Evolutionary conservation across 352 stramenopile genomes (phyloP), one percentile per base, ranked within the genome.

Genomic region (Phytophthora megakarya): DNA sequence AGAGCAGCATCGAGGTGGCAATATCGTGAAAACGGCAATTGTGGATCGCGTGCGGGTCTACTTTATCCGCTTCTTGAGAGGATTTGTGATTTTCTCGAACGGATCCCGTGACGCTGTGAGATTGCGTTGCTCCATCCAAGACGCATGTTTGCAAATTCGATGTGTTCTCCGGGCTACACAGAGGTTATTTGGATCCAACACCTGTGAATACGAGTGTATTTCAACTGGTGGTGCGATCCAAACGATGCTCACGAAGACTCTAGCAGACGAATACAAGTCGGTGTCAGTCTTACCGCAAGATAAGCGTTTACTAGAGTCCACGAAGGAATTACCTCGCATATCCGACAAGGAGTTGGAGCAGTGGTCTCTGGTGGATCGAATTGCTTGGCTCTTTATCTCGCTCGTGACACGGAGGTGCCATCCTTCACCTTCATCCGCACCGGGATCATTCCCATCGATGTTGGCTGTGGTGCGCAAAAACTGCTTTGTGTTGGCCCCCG

Each of bases 351-450:
- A 71, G 5, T 37, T 75, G 6, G 50, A 72, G 15, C 55, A 61
- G 2, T 75, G 61, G 49, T 52, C 32, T 43, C 52, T 75, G 3
- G 62, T 71, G 1, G 67, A 75, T 18, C 51, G 67, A 43, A 9
- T 75, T 8, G 47, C 67, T 11, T 72, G 67, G 67, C 11, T 75
- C 5, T 68, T 57, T 28, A 26, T 75, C 13, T 57, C 35, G 0
- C 35, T 73, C 21, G 65, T 70, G 48, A 66, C 60, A 9, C 59
- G 28, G 13, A 57, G 39, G n/a, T 66, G 60, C 19, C 35, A 54
- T 44, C 22, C 53, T n/a, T 52, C 40, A 30, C 4, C 39, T 38
- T 25, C 45, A 15, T 35, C 30, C 22, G 13, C 22, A 9, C 32
- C 33, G n/a, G 16, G 23, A 45, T 37, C 51, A 9, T 47, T 46